Evolutionary conservation across 176 grass and related monocot genomes (phyloP), one percentile per base, ranked within the genome.

Genomic region (Musa acuminata): DNA sequence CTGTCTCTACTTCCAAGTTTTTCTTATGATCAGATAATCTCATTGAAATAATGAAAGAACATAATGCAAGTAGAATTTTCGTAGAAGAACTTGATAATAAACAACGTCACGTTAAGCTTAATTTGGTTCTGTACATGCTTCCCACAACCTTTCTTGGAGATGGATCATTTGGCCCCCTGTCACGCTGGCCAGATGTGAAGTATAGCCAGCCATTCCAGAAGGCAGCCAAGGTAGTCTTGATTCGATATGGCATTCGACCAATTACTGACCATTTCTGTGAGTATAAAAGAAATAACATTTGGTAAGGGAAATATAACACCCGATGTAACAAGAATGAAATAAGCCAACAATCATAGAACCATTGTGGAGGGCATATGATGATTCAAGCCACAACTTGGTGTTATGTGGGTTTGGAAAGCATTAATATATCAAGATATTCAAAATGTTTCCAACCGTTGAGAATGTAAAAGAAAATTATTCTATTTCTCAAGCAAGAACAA

Each of bases 151-250:
- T 83, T 79, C 85, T 90, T 11, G 90, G 93, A 81, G 79, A 80
- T 23, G 85, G 93, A 82, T 97, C 88, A 67, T 87, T 78, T 59
- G 85, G 83, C 8, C 93, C 89, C 9, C 87, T 81, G 71, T 97
- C 90, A 53, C 93, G 74, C 77, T 97, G 90, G 26, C 93, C 93
- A 13, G 90, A 92, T 76, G 90, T 92, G 78, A 97, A 97, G 86
- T 90, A 97, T 8, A 92, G 85, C 83, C 87, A 92, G 0, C 90
- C 83, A 20, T 97, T 57, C 84, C 85, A 90, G 70, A 84, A 97
- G 50, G 85, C 87, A 86, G 76, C 87, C 81, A 97, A 86, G 75
- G 83, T 75, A 5, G 87, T 97, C 83, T 96, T 97, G 79, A 90
- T 82, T 13, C 87, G 85, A 76, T 88, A 92, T 71, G 93, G 90